Base-by-base conservation (phyloP, 2,329 filamentous ascomycete species). In the Colletotrichum liaoningense region DNA sequence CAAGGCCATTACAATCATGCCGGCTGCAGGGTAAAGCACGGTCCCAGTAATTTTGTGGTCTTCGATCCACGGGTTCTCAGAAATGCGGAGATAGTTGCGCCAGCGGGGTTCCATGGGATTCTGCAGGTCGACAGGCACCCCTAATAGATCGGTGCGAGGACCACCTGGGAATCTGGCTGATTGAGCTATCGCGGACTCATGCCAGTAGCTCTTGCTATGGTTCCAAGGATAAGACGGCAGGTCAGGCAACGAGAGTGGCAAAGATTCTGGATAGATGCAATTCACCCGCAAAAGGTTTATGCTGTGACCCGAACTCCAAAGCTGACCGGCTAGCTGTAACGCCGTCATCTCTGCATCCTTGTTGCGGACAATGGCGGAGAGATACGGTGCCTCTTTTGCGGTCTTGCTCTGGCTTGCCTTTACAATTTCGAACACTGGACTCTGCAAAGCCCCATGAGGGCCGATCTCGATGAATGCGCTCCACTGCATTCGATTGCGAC, bases 1-100 rank as follows among this genome's bases (percentile, higher is more conserved):
- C 12, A 75, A 58, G 4, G 63, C 71, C 73, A 84, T 79, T 12
- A 81, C 80, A 3, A 81, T 77, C 35, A 78, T 77, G 35, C 82
- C 84, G 9, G 80, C 79, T 8, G 79, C 82, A 65, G 84, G 81
- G 63, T 82, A 83, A 74, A 86, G 83, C 67, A 81, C 81, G 28
- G 84, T 79, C 70, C 80, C 84, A 63, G 85, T 82, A 76, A 87
- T 84, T 19, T 77, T 77, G 77, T 88, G 87, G 73, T 88, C 85
- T 68, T 84, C 77, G 16, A 86, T 81, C 72, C 88, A 88, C 8
- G 87, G 82, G 16, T 84, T 71, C 42, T 85, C 80, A 5, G 79
- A 77, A 1, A 83, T 70, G 0, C 75, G 74, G 11, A 76, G 16
- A 14, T 46, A 63, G 28, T 75, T 74, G 2, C 69, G 65, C 74